Evolutionary conservation across 108 stramenopile species (phyloP), one percentile per base, ranked within the genome.

Genomic region (Hondaea fermentalgiana): DNA sequence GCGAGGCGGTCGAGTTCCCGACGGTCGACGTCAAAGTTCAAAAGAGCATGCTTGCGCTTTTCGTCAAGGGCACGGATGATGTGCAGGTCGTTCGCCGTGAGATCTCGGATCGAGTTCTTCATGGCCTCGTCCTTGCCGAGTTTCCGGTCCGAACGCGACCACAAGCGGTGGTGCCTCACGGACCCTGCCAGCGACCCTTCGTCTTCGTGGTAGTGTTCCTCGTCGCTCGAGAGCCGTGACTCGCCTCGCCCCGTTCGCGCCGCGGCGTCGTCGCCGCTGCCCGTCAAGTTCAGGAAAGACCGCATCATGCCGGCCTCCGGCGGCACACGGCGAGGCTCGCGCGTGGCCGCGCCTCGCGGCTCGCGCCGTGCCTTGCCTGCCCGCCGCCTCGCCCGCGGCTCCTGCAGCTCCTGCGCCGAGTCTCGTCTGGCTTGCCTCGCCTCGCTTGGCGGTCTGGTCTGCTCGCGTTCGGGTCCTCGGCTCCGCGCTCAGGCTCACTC

Each of bases 1-100:
- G 76, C 76, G 51, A 83, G 76, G 45, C 51, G 76, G 51, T 83
- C 88, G 23, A 88, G 76, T 23, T 83, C 76, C 14, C 51, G 76
- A 3, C 76, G 76, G 51, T 83, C 76, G 19, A 83, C 51, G n/a
- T 83, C 76, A 47, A 83, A 83, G 51, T 83, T 83, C 19, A 83
- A 23, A 3, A 53, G 44, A 16, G 76, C 76, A 12, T 28, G 45
- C 5, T 83, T 83, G n/a, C 76, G 45, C 49, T 25, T 47, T 23
- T 53, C 49, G 4, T 83, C 76, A 3, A 83, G 76, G 25, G 76
- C 76, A 6, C 76, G 45, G 14, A 83, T n/a, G 25, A 28, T 83
- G 49, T 47, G 51, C 10, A 53, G 45, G 28, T 83, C 76, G 51
- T 83, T 83, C 6, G 45, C 76, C n/a, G 51, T 53, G n/a, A 83